These are phyloP conservation scores for Acer campestre DNA, from an alignment of 345 rosid genomes.

Conservation along the genomic window DNA sequence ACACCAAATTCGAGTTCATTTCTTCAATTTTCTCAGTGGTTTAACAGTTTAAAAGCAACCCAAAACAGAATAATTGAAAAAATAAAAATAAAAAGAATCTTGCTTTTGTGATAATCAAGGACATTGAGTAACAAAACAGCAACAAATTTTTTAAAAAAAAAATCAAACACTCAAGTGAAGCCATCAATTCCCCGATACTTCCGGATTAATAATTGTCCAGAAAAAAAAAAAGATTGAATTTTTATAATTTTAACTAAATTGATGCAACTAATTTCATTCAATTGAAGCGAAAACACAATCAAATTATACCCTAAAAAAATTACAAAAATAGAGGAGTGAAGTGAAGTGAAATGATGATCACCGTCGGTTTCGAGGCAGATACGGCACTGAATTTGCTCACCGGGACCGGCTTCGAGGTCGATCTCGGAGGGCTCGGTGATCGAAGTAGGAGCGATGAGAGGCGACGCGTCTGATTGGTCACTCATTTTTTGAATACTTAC, in stretches of 20 bases:
- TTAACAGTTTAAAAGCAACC: no score
- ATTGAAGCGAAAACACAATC: background rate
- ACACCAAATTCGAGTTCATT: background rate
- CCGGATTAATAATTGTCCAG: background rate
- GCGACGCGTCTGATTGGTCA: slow-evolving; percentile 62
- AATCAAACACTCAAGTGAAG: no score
- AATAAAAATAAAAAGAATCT: background rate
- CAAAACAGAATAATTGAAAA: no score
- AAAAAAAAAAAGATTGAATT: background rate
- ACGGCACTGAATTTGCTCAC: slow-evolving; percentile 96
- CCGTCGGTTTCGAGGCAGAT: slow-evolving; percentile 99
- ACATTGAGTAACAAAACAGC: background rate
- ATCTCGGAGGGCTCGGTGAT: slow-evolving; percentile 76
- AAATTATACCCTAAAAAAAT: background rate
- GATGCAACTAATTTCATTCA: background rate
- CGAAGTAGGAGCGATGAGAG: slow-evolving; percentile 77
- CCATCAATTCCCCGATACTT: background rate
- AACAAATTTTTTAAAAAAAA: background rate
- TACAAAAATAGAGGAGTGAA: background rate
- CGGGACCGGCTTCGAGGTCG: slow-evolving; percentile 99
- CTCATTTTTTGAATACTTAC: slow-evolving; percentile 45
- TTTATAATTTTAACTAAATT: background rate
- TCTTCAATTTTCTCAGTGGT: no score
- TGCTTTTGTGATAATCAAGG: background rate
- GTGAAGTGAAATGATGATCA: slow-evolving; percentile 20